Percentiles rank a stretch among this genome's conserved stretches.
Conservation (phyloP, 805 yeast genomes). For the Nakazawaea peltata region DNA sequence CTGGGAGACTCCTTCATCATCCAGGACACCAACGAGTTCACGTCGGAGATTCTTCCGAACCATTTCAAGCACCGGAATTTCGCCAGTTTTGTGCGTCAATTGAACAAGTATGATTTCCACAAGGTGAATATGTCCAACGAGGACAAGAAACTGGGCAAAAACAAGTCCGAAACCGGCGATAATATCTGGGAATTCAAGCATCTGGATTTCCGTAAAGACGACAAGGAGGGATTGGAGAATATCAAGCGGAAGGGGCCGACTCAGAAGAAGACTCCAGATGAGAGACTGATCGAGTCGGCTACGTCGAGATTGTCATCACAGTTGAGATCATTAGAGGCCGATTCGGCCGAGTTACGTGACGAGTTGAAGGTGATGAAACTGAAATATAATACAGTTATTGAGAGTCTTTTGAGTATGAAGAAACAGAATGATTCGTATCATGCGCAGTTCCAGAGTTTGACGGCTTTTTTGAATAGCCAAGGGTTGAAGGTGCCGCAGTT, state of each 20-base stretch:
- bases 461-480: conserved; percentile 39
- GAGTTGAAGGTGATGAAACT: conserved; percentile 37
- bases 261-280: conserved; percentile 31
- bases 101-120: conserved; percentile 96
- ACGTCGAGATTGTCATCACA: no score
- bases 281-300: conserved; percentile 19
- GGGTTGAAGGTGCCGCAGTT: conserved; percentile 66
- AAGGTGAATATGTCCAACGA: conserved; percentile 75
- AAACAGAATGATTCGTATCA: conserved; percentile 49
- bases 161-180: conserved; percentile 51
- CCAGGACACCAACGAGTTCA: conserved; percentile 81
- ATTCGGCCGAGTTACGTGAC: conserved; percentile 18
- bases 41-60: conserved; percentile 79
- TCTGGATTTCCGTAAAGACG: conserved; percentile 75
- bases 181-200: conserved; percentile 94
- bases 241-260: conserved; percentile 78
- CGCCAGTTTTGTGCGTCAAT: conserved; percentile 89
- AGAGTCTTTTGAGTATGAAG: conserved; percentile 49
- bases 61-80: conserved; percentile 95
- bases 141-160: conserved; percentile 34
- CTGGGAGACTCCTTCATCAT: conserved; percentile 86
- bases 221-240: conserved; percentile 72
- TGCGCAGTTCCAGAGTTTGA: conserved; percentile 40
- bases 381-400: conserved; percentile 59
- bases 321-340: conserved; percentile 20